Evolutionary conservation across 2,329 filamentous ascomycete species (phyloP).

Genomic region (Pestalotiopsis sp.): DNA sequence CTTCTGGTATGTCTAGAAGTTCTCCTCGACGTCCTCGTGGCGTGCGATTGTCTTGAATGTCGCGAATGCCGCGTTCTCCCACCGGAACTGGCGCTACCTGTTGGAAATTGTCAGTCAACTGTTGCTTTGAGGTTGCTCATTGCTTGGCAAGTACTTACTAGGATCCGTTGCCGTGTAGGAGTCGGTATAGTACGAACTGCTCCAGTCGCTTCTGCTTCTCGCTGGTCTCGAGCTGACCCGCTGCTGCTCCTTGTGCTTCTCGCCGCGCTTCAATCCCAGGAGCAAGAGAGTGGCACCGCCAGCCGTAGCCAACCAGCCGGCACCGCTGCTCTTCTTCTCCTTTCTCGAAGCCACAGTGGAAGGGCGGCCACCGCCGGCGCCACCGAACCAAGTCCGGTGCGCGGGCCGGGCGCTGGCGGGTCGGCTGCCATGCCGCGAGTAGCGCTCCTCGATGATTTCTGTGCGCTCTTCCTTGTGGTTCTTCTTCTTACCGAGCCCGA

Average conservation of each 20-base stretch:
- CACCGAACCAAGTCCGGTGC: constrained; percentile 59
- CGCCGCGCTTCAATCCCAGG: constrained; percentile 53
- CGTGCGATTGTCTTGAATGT: constrained; percentile 30
- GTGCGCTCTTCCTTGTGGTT: constrained; percentile 52
- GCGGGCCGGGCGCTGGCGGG: constrained; percentile 47
- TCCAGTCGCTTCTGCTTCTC: constrained; percentile 47
- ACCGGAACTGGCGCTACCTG: constrained; percentile 50
- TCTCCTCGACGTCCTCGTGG: constrained; percentile 26
- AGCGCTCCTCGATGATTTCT: constrained; percentile 65
- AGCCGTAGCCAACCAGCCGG: constrained; percentile 55
- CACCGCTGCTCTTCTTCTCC: constrained; percentile 52
- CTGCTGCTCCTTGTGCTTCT: constrained; percentile 46
- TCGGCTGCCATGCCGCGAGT: constrained; percentile 51
- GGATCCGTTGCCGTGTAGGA: constrained; percentile 53
- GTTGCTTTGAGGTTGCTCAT: not conserved
- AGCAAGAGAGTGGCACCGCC: constrained; percentile 54
- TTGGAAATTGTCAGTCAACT: constrained; percentile 22
- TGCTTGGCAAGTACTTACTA: constrained; percentile 46
- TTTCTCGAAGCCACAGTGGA: constrained; percentile 34
- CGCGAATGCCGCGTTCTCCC: constrained; percentile 40
- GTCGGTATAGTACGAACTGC: constrained; percentile 56
- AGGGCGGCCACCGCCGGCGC: constrained; percentile 41
- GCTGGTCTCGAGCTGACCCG: constrained; percentile 28
- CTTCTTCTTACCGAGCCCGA: constrained; percentile 59
- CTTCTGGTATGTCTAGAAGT: constrained; percentile 17